Evolutionary conservation across 2,329 filamentous ascomycete species (phyloP).

Genomic region (Fusarium continuum): DNA sequence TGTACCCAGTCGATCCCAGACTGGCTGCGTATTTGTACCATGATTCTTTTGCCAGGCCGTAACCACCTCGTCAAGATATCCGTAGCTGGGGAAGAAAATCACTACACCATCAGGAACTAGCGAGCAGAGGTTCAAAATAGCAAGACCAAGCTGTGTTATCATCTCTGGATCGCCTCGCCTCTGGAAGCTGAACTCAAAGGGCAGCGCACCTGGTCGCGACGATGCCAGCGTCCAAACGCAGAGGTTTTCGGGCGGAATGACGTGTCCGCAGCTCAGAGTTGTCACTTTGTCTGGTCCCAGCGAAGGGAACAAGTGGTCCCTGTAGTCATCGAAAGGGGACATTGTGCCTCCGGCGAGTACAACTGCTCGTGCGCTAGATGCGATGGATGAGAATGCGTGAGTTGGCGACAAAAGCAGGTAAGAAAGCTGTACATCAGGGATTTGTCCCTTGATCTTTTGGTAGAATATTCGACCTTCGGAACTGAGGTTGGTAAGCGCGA

Average conservation of each 20-base stretch:
- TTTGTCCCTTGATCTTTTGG: conserved; percentile 54
- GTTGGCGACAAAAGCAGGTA: conserved; percentile 93
- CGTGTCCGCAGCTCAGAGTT: conserved; percentile 92
- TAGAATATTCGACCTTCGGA: conserved; percentile 74
- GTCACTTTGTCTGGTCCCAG: conserved; percentile 70
- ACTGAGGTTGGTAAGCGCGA: conserved; percentile 87
- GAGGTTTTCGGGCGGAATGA: conserved; percentile 85
- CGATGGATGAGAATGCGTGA: conserved; percentile 88
- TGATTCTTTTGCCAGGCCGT: conserved; percentile 64
- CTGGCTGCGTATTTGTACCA: conserved; percentile 46
- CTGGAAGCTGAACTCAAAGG: conserved; percentile 89
- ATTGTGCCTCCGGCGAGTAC: conserved; percentile 95
- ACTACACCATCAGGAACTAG: conserved; percentile 89
- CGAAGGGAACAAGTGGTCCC: conserved; percentile 83
- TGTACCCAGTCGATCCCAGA: conserved; percentile 67
- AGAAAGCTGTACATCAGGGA: conserved; percentile 69
- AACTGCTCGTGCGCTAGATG: conserved; percentile 83
- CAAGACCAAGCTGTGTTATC: conserved; percentile 77
- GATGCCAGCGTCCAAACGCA: conserved; percentile 76
- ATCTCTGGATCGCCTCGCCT: conserved; percentile 74
- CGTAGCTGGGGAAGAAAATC: conserved; percentile 95
- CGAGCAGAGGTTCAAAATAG: conserved; percentile 75
- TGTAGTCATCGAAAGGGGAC: conserved; percentile 95
- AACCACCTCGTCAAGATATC: conserved; percentile 82
- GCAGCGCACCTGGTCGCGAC: conserved; percentile 53